Conservation (phyloP, 208 protist genomes). For the Strigomonas galati region DNA sequence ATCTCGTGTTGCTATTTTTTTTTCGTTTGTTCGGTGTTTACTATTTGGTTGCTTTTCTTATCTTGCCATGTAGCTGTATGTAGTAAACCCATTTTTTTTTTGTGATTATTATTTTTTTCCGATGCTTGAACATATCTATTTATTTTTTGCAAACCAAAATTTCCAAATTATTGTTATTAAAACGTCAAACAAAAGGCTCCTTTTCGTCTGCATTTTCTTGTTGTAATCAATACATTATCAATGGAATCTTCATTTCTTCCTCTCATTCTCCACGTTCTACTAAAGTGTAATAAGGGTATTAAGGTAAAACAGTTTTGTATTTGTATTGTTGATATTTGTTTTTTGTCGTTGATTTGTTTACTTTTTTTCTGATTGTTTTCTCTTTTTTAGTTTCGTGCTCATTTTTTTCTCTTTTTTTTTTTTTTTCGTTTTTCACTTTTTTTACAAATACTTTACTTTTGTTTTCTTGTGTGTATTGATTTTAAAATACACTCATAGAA, state of each 20-base stretch:
- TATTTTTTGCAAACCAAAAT: neutral
- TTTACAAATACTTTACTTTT: neutral
- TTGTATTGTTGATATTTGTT: conserved; percentile 14
- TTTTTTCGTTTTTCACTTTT: neutral
- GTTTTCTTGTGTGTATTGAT: neutral
- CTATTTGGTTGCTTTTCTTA: conserved; percentile 6
- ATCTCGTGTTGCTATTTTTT: neutral
- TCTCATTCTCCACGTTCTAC: neutral
- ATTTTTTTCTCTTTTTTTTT: conserved; percentile 10
- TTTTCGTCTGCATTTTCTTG: neutral
- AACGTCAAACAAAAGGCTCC: neutral
- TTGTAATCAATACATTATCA: neutral
- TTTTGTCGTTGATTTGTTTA: neutral
- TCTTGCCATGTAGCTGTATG: too few relatives aligned
- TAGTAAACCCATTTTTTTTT: too few relatives aligned
- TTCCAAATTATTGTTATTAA: neutral
- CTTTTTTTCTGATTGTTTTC: neutral
- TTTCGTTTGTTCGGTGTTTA: conserved; percentile 8
- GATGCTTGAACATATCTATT: neutral
- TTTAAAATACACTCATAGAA: too few relatives aligned
- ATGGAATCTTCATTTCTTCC: neutral
- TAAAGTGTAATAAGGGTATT: neutral
- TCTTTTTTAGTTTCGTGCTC: neutral
- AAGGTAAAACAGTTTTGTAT: neutral
- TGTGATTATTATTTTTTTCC: neutral